Base-by-base conservation (phyloP, 176 grass and related monocot genomes). In the Zizania latifolia region DNA sequence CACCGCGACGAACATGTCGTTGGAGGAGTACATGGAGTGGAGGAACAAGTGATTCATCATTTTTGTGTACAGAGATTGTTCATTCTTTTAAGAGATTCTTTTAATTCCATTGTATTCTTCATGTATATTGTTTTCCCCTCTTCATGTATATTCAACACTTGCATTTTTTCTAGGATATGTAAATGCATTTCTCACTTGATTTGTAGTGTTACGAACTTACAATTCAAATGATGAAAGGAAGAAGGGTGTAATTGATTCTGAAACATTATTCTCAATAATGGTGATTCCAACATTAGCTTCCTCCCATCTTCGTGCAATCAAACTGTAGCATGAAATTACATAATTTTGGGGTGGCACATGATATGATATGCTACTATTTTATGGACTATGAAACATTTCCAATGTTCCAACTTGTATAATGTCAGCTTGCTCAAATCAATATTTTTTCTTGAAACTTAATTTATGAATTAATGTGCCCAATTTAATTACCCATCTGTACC, bases 1-100 rank as follows among this genome's bases (percentile, higher is more conserved):
- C 45, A 28, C 86, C 19, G 61, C 68, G 28, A 72, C 82, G 22
- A 84, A 84, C 78, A 77, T 83, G 60, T 88, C 91, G 8, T 15
- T 94, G 76, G 91, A 94, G 77, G 91, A 99, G 68, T 99, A 94
- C 78, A 73, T 92, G 57, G 81, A 79, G 27, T 91, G 91, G 32
- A 78, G 23, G 10, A 30, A 51, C 64, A 23, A 2, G 17, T 32
- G 33, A 16, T 19, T 64, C 48, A 3, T 19, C 31, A 48, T 59
- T 72, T 78, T 87, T 82, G 17, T 77, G 36, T 65, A 34, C 23
- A 45, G 38, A 59, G 17, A 31, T 43, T 43, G 40, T 14, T 13
- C 16, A 45, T 51, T 82, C 29, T 48, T 64, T 76, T 33, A 1
- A 38, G 59, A 66, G 48, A 5, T 55, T 66, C 5, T 44, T 10